phyloP scores from a whole-genome alignment of 75 land plant genomes.

The Pinus tabuliformis region DNA sequence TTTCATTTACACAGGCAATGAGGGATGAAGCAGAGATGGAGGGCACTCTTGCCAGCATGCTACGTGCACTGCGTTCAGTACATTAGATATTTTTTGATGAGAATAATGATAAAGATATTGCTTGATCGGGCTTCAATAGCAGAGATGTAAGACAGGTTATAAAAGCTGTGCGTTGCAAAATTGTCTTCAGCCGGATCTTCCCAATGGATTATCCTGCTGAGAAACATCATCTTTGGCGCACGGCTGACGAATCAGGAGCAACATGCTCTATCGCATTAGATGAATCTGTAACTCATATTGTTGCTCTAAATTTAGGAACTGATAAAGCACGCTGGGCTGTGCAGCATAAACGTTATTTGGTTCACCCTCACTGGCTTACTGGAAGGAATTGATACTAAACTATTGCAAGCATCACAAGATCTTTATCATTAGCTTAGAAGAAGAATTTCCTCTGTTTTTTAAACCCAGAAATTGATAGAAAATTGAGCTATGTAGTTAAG shows the following conservation, averaged over 20 bases:
- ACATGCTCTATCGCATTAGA: slow-evolving; percentile 54
- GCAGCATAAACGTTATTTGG: slow-evolving; percentile 59
- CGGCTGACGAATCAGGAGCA: slow-evolving; percentile 80
- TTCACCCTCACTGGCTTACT: slow-evolving; percentile 78
- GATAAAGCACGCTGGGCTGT: slow-evolving; percentile 87
- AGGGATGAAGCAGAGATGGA: too few relatives aligned
- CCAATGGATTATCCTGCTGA: too few relatives aligned
- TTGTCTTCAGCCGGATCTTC: slow-evolving; percentile 76
- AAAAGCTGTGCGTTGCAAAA: slow-evolving; percentile 35
- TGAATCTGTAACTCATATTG: slow-evolving; percentile 76
- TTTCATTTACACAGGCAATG: too few relatives aligned
- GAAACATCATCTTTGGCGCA: slow-evolving; percentile 58
- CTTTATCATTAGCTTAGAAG: too few relatives aligned
- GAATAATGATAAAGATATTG: slow-evolving; percentile 17
- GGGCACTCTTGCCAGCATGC: too few relatives aligned
- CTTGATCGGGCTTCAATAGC: neutral
- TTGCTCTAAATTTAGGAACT: slow-evolving; percentile 61
- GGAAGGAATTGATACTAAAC: too few relatives aligned
- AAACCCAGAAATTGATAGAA: too few relatives aligned
- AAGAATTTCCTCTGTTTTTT: too few relatives aligned
- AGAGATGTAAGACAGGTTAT: slow-evolving; percentile 68
- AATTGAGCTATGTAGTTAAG: too few relatives aligned
- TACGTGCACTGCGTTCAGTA: too few relatives aligned
- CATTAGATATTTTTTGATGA: slow-evolving; percentile 75
- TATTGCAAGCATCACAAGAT: too few relatives aligned